A percentile compares a stretch with the other conserved stretches of the same genome.
phyloP scores from a whole-genome alignment of 371 early-diverging fungal species.

The Mortierella sp. region DNA sequence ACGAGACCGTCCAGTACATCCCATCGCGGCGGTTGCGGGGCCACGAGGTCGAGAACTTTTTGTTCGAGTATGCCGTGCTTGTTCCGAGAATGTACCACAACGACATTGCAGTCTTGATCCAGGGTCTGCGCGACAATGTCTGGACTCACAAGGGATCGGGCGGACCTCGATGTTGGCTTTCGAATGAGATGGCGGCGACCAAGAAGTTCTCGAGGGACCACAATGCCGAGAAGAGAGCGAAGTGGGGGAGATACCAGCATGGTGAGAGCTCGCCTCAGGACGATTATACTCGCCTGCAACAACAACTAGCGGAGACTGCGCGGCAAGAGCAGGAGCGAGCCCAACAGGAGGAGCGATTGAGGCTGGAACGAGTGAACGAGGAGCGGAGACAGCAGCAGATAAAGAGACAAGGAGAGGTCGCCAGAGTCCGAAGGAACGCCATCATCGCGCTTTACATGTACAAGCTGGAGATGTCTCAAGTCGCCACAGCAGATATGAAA shows the following conservation, averaged over 20 bases:
- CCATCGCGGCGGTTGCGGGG: neutral
- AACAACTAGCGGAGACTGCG: neutral
- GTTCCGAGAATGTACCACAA: neutral
- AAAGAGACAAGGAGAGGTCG: neutral
- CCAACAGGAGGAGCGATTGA: neutral
- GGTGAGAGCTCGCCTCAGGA: neutral
- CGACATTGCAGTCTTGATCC: constrained; percentile 9
- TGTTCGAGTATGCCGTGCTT: neutral
- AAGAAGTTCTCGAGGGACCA: neutral
- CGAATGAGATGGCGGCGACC: neutral
- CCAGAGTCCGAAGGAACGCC: neutral
- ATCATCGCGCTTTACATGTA: neutral
- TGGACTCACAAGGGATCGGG: neutral
- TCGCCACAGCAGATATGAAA: neutral
- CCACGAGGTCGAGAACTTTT: neutral
- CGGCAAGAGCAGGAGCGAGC: neutral
- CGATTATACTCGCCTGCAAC: neutral
- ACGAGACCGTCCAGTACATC: neutral
- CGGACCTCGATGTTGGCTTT: neutral
- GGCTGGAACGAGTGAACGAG: neutral
- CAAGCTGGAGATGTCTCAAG: neutral
- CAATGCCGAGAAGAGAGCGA: neutral
- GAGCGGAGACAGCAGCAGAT: neutral
- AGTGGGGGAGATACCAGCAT: neutral
- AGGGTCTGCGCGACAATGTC: neutral